A percentile compares a stretch with the other conserved stretches of the same genome.
phyloP scores from a whole-genome alignment of 2,329 filamentous ascomycete species.

The Alternaria longipes region DNA sequence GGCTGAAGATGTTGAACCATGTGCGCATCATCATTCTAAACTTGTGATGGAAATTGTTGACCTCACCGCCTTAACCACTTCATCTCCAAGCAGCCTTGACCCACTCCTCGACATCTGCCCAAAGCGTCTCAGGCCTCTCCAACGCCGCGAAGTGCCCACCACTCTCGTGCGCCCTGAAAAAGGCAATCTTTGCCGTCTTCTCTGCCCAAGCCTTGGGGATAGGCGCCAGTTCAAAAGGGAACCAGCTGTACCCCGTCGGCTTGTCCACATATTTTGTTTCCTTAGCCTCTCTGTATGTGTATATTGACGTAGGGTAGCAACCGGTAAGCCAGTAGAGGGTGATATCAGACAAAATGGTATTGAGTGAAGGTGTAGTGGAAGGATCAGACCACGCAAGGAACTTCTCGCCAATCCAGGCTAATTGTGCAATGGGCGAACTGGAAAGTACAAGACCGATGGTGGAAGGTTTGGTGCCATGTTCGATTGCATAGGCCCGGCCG shows the following conservation, averaged over 20 bases:
- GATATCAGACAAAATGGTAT: conserved; percentile 60
- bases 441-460: conserved; percentile 66
- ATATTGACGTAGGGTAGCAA: conserved; percentile 59
- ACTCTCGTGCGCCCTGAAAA: conserved; percentile 47
- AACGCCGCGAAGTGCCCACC: conserved; percentile 61
- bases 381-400: conserved; percentile 63
- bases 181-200: conserved; percentile 51
- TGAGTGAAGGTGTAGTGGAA: conserved; percentile 42
- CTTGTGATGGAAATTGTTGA: neutral
- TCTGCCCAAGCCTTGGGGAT: conserved; percentile 54
- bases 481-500: conserved; percentile 61
- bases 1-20: neutral
- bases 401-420: conserved; percentile 69
- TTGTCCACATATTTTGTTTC: conserved; percentile 48
- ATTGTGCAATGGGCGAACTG: conserved; percentile 63
- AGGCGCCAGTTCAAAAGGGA: conserved; percentile 54
- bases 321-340: conserved; percentile 66
- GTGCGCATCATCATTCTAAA: neutral
- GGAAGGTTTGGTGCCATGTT: conserved; percentile 64
- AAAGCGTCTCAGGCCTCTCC: conserved; percentile 54
- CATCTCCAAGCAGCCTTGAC: conserved; percentile 46
- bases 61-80: neutral
- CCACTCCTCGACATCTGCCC: conserved; percentile 59
- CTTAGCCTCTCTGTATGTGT: conserved; percentile 57
- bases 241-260: conserved; percentile 56